A percentile compares a stretch with the other conserved stretches of the same genome.
Evolutionary conservation across 139 green algal species (phyloP).

Genomic region (Tetradesmus obliquus): DNA sequence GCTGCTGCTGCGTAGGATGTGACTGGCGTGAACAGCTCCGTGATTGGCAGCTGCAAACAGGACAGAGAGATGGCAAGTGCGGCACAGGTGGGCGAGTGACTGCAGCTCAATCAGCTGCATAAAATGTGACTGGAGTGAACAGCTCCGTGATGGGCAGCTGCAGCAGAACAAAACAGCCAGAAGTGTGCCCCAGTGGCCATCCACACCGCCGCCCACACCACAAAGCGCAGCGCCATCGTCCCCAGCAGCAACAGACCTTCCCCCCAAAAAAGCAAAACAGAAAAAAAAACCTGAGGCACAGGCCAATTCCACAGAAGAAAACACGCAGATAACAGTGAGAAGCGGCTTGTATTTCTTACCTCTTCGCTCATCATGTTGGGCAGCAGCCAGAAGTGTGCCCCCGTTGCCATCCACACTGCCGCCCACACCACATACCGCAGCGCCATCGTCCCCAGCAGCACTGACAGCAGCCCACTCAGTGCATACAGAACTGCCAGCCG

Average conservation of each 20-base stretch:
- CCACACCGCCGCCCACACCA: slow-evolving; percentile 75
- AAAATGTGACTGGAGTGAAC: slow-evolving; percentile 51
- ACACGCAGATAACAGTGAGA: no score
- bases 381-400: slow-evolving; percentile 84
- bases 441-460: slow-evolving; percentile 56
- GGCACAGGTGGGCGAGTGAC: neutral
- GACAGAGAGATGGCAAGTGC: neutral
- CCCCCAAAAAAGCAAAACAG: no score
- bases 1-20: slow-evolving; percentile 48
- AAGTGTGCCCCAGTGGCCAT: slow-evolving; percentile 70
- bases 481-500: slow-evolving; percentile 38
- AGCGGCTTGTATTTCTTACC: slow-evolving; percentile 46
- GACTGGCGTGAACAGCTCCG: slow-evolving; percentile 64
- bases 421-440: slow-evolving; percentile 79
- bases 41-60: slow-evolving; percentile 56
- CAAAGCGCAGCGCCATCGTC: slow-evolving; percentile 76
- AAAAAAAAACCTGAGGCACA: no score
- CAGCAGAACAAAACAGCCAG: slow-evolving; percentile 73
- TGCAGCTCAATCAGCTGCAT: neutral
- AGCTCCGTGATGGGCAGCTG: slow-evolving; percentile 59
- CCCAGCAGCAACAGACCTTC: slow-evolving; percentile 18
- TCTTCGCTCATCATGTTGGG: slow-evolving; percentile 86
- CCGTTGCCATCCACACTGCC: slow-evolving; percentile 77
- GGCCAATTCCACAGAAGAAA: no score
- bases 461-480: slow-evolving; percentile 6